Evolutionary conservation across 495 filamentous ascomycete species (phyloP).

Genomic region (Hypomontagnella submonticulosa): DNA sequence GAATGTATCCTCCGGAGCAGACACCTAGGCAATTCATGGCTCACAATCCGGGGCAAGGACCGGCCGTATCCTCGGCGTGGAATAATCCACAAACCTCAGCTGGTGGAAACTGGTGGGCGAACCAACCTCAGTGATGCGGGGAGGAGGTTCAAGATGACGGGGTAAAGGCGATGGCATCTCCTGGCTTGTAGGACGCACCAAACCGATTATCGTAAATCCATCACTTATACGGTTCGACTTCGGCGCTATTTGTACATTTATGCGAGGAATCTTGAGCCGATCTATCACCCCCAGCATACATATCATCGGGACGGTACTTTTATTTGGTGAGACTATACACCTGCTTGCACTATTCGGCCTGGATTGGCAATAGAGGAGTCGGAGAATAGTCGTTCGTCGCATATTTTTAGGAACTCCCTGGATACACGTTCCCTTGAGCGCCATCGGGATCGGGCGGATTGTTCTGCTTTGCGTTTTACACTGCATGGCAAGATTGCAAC

Average conservation of each 20-base stretch:
- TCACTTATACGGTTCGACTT: conserved; percentile 13
- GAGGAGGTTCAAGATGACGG: neutral
- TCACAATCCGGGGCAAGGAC: conserved; percentile 52
- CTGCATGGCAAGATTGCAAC: conserved; percentile 33
- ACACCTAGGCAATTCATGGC: conserved; percentile 71
- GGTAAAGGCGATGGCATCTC: neutral
- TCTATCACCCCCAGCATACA: conserved; percentile 13
- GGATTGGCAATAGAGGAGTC: conserved; percentile 45
- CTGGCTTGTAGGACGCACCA: conserved; percentile 2
- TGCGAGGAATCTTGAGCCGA: conserved; percentile 5
- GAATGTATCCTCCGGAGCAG: conserved; percentile 68
- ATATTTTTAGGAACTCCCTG: conserved; percentile 13
- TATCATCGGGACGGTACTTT: conserved; percentile 23
- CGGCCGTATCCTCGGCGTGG: conserved; percentile 58
- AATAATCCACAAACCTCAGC: conserved; percentile 53
- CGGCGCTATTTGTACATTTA: conserved; percentile 13
- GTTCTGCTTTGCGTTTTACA: conserved; percentile 32
- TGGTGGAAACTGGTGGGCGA: conserved; percentile 58
- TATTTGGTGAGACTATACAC: conserved; percentile 31
- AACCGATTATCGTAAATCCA: neutral
- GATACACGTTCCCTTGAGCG: conserved; percentile 39
- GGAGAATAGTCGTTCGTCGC: conserved; percentile 36
- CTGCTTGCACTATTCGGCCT: conserved; percentile 35
- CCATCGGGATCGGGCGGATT: conserved; percentile 17
- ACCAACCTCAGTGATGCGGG: conserved; percentile 55